phyloP scores from a whole-genome alignment of 495 filamentous ascomycete species.

The Lophiostoma macrostomum region DNA sequence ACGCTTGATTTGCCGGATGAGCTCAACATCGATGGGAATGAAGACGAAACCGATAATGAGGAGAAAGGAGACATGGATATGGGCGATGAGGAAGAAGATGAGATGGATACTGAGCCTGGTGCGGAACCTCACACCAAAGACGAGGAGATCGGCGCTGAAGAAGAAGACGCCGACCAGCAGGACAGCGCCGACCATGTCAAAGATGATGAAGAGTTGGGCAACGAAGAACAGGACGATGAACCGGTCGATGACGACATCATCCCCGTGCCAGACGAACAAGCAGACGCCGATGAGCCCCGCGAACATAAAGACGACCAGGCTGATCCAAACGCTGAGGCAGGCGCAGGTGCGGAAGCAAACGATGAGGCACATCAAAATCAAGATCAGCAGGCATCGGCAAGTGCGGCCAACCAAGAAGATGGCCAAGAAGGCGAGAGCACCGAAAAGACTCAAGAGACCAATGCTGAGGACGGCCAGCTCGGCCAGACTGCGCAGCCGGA shows the following conservation, averaged over 20 bases:
- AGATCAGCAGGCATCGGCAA: constrained; percentile 26
- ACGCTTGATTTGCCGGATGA: constrained; percentile 65
- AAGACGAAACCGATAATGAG: constrained; percentile 26
- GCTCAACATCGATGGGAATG: constrained; percentile 63
- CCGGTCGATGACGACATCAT: constrained; percentile 38
- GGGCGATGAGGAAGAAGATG: constrained; percentile 53
- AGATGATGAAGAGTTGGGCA: constrained; percentile 42
- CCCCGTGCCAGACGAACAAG: constrained; percentile 28
- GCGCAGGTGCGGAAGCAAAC: constrained; percentile 29
- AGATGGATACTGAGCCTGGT: constrained; percentile 28
- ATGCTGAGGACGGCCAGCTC: constrained; percentile 25
- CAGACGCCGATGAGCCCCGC: constrained; percentile 8
- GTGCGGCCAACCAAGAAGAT: constrained; percentile 30
- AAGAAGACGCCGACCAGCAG: constrained; percentile 43
- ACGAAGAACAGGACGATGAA: constrained; percentile 42
- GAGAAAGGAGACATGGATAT: constrained; percentile 54
- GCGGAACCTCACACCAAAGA: constrained; percentile 22
- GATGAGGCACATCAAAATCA: constrained; percentile 27
- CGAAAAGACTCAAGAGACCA: constrained; percentile 26
- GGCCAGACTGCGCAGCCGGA: constrained; percentile 27
- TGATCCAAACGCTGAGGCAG: constrained; percentile 28
- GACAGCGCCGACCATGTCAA: constrained; percentile 45
- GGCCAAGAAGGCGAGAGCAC: constrained; percentile 30
- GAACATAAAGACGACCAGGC: constrained; percentile 13
- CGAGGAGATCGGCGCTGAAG: constrained; percentile 59